Evolutionary conservation across 257 asterid species (phyloP).

Genomic region (Gynochthodes officinalis): DNA sequence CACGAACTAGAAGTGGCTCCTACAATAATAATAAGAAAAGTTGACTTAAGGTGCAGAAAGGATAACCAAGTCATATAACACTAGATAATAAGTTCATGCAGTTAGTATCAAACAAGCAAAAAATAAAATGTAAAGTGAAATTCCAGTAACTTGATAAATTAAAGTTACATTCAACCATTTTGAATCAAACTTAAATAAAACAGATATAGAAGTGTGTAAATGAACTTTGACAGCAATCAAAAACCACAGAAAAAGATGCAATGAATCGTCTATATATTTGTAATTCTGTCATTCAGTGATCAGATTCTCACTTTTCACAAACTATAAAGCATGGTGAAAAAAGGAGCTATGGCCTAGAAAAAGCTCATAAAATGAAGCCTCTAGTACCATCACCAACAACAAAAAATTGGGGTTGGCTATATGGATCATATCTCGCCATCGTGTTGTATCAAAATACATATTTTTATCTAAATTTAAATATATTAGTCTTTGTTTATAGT

Average conservation of each 20-base stretch:
- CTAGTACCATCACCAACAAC: not conserved
- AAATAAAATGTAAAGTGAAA: not conserved
- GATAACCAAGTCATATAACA: not conserved
- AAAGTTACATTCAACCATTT: not conserved
- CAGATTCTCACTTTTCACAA: not conserved
- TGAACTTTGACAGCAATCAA: not conserved
- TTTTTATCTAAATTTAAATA: too few species aligned
- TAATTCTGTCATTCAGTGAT: not conserved
- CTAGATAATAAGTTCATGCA: not conserved
- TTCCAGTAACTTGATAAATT: not conserved
- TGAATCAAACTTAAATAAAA: not conserved
- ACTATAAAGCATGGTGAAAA: not conserved
- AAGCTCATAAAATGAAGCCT: not conserved
- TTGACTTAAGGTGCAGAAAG: not conserved
- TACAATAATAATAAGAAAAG: constrained; percentile 30
- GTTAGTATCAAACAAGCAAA: not conserved
- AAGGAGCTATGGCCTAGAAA: not conserved
- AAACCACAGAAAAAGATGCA: not conserved
- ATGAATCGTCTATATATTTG: not conserved
- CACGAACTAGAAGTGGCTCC: constrained; percentile 67
- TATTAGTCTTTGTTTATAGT: too few species aligned
- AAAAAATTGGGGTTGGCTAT: too few species aligned
- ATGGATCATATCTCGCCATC: too few species aligned
- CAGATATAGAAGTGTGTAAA: not conserved
- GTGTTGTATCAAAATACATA: too few species aligned